These are phyloP conservation scores for Mortierella claussenii DNA, from an alignment of 192 early-diverging fungal species.

Conservation along the genomic window DNA sequence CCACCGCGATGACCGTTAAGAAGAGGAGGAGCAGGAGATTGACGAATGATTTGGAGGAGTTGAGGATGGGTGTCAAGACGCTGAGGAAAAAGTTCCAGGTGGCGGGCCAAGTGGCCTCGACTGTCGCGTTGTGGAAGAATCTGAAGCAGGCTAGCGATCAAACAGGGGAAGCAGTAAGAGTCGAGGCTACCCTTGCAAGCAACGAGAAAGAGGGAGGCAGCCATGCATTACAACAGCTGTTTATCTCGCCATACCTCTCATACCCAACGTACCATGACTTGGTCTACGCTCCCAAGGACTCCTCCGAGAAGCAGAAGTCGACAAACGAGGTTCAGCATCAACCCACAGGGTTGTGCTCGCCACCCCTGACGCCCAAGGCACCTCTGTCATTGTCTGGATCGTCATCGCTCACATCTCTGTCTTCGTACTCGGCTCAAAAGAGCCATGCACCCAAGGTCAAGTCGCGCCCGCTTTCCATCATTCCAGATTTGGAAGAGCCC, in stretches of 20 bases:
- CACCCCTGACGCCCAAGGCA: constrained; percentile 33
- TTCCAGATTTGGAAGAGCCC: constrained; percentile 35
- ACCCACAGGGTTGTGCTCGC: constrained; percentile 19
- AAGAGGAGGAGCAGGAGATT: constrained; percentile 5
- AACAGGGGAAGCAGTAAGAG: neutral
- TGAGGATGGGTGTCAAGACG: constrained; percentile 41
- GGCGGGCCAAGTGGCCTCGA: constrained; percentile 19
- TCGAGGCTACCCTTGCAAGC: neutral
- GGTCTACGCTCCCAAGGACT: neutral
- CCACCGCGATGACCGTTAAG: neutral
- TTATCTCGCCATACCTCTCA: neutral
- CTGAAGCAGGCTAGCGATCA: constrained; percentile 7
- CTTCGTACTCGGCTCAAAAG: neutral
- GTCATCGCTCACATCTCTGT: neutral
- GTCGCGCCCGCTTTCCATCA: constrained; percentile 24
- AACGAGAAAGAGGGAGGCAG: neutral
- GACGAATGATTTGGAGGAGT: constrained; percentile 44
- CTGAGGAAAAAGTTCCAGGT: constrained; percentile 44
- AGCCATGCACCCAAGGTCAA: constrained; percentile 1
- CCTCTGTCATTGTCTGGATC: constrained; percentile 1
- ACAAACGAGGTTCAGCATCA: neutral
- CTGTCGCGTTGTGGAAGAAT: constrained; percentile 27
- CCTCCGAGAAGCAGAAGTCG: neutral
- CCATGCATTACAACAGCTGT: constrained; percentile 4
- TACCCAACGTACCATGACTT: neutral